These are phyloP conservation scores for Ensete ventricosum DNA, from an alignment of 176 grass and related monocot genomes.

Conservation along the genomic window DNA sequence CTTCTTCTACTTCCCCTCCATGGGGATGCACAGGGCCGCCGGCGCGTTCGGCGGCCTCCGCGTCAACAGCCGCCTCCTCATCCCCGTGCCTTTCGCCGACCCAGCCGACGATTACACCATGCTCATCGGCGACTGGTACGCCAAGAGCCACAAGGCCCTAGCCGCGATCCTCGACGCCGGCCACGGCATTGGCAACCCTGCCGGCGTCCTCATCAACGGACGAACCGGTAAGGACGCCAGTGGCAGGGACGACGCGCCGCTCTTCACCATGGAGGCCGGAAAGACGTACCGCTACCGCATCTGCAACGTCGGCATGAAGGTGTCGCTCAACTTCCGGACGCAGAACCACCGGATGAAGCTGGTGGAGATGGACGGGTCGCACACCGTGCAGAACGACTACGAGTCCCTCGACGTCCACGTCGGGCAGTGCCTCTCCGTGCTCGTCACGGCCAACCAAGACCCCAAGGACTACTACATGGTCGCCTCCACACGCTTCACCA, in stretches of 20 bases:
- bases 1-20: conserved; percentile 2
- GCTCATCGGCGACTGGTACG: conserved; percentile 12
- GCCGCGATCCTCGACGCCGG: not conserved
- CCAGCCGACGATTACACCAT: conserved; percentile 3
- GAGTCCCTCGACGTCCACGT: conserved; percentile 7
- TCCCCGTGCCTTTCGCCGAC: conserved; percentile 4
- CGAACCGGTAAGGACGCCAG: not conserved
- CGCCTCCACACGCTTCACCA: conserved; percentile 1
- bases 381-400: conserved; percentile 6
- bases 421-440: conserved; percentile 8
- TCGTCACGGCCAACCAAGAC: not conserved
- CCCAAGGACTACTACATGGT: conserved; percentile 7
- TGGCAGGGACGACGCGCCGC: not conserved
- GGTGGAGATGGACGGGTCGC: conserved; percentile 10
- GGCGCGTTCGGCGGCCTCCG: not conserved
- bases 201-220: conserved; percentile 5
- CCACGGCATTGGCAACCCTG: not conserved
- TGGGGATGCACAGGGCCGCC: not conserved
- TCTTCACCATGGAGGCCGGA: not conserved
- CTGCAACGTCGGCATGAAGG: conserved; percentile 4
- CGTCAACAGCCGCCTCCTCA: conserved; percentile 3
- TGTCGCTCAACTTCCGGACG: conserved; percentile 4
- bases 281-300: not conserved
- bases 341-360: conserved; percentile 1
- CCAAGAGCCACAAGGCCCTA: conserved; percentile 6